Evolutionary conservation across 805 yeast genomes (phyloP), one percentile per base, ranked within the genome.

Genomic region (Yamadazyma tumulicola): DNA sequence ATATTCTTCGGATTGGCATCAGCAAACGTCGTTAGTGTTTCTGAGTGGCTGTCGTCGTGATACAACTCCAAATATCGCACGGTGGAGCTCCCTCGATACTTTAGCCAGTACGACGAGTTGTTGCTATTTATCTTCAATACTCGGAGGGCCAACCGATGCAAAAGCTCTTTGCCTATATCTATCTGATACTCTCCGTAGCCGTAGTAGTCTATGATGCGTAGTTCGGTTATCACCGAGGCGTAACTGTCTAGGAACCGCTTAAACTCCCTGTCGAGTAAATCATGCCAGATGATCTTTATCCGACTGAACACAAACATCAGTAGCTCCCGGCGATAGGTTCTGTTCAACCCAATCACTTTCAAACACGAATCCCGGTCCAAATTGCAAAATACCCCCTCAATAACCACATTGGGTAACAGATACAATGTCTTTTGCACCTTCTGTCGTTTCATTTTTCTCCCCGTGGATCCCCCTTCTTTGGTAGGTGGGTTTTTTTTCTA

Each of bases 71-170:
- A 35, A 6, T 38, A 29, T 12, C 29, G 43, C 17, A 66, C 32
- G 7, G 33, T 35, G 13, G 34, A 19, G 24, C 51, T 47, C 5
- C 34, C 19, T 24, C 69, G 43, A 41, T 67, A 66, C 37, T 64
- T 64, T 29, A 67, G 47, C 73, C 73, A 67, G 33, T 62, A 55
- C 3, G 71, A 62, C 35, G 67, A 61, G 35, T 55, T 61, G 21
- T 45, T 49, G 4, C 67, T 48, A 34, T 61, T 60, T n/a, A 67
- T 48, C 4, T 43, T 28, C 7, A 65, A 43, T 3, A 11, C 14
- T 7, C 35, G 32, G 14, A 64, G 49, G 4, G 42, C 19, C 25
- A 60, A 45, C 8, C 34, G 25, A 8, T 35, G 39, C 4, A 54
- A 45, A 8, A 56, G 29, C 5, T 42, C 40, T n/a, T 49, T 41